These are phyloP conservation scores for Astragalus membranaceus DNA, from an alignment of 306 rosid species.

Conservation along the genomic window DNA sequence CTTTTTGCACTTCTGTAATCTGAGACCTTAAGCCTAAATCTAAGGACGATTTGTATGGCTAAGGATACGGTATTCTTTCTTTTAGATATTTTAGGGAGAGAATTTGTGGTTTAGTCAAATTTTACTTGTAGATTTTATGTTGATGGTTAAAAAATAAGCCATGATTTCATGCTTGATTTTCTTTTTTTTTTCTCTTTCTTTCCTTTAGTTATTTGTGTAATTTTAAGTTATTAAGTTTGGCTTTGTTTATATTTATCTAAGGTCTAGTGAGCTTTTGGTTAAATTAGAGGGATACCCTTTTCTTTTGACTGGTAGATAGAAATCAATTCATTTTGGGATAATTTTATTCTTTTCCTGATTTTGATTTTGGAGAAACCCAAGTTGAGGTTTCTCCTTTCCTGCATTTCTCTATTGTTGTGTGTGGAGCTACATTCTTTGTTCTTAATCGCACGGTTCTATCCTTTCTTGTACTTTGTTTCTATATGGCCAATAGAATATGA, in stretches of 20 bases:
- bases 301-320: too few relatives aligned
- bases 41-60: conserved; percentile 37
- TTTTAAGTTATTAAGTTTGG: conserved; percentile 13
- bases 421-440: conserved; percentile 21
- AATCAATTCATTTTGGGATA: conserved; percentile 39
- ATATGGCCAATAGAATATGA: conserved; percentile 8
- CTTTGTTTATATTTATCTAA: conserved; percentile 28
- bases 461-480: neutral
- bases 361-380: conserved; percentile 42
- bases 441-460: conserved; percentile 5
- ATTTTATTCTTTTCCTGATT: conserved; percentile 21
- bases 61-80: conserved; percentile 15
- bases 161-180: conserved; percentile 18
- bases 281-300: conserved; percentile 31
- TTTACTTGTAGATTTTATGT: conserved; percentile 30
- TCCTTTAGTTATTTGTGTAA: conserved; percentile 11
- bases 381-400: conserved; percentile 45
- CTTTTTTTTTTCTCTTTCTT: neutral
- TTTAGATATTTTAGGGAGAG: conserved; percentile 28
- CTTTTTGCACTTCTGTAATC: conserved; percentile 20
- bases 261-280: conserved; percentile 34
- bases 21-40: conserved; percentile 33
- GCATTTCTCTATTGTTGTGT: conserved; percentile 22
- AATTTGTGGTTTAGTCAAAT: conserved; percentile 40
- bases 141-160: conserved; percentile 33